Conservation (phyloP, 2,329 filamentous ascomycete species). For the Calonectria leucothoes region DNA sequence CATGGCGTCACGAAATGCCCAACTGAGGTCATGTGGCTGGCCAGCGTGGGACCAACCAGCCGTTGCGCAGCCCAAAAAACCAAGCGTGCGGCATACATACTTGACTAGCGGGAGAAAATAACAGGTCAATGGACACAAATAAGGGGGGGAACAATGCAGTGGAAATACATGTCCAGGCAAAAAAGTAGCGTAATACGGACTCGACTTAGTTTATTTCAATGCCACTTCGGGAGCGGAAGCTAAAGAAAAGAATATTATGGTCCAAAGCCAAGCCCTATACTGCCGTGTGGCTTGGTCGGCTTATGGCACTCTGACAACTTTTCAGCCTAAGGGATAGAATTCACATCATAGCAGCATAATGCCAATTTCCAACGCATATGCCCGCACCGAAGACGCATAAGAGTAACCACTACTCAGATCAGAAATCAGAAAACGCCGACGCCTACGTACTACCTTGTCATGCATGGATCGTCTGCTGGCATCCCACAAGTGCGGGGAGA, state of each 20-base stretch:
- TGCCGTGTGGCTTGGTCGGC: neutral
- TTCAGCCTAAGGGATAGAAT: neutral
- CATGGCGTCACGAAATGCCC: constrained; percentile 44
- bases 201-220: neutral
- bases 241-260: neutral
- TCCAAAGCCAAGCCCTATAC: neutral
- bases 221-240: neutral
- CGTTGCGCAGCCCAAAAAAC: constrained; percentile 5
- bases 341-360: constrained; percentile 16
- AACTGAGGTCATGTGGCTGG: constrained; percentile 41
- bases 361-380: constrained; percentile 12
- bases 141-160: neutral
- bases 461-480: neutral
- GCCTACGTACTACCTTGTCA: neutral
- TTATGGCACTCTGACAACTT: neutral
- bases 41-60: constrained; percentile 23
- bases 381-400: neutral
- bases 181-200: neutral
- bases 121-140: neutral
- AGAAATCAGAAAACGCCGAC: neutral
- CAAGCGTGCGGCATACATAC: neutral
- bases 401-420: neutral
- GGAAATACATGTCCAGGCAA: neutral
- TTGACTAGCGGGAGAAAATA: neutral
- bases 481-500: neutral